Evolutionary conservation across 345 rosid genomes (phyloP).

Genomic region (Arabidopsis thaliana): DNA sequence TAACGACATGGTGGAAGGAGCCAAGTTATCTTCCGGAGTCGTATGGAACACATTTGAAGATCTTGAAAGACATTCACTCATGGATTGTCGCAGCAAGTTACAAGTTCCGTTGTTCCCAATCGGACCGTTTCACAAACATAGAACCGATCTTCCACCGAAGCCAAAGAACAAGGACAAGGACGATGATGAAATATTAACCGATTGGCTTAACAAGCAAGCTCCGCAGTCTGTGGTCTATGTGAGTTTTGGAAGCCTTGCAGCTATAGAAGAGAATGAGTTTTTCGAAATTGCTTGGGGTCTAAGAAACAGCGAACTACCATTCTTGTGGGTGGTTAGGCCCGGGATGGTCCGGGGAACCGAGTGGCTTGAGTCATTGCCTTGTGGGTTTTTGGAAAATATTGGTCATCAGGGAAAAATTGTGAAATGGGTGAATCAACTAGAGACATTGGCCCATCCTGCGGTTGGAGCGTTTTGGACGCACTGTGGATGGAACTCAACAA

Average conservation of each 20-base stretch:
- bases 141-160: constrained; percentile 27
- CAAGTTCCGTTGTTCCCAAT: constrained; percentile 47
- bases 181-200: constrained; percentile 34
- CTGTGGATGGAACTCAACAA: constrained; percentile 72
- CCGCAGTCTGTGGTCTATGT: constrained; percentile 56
- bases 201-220: constrained; percentile 64
- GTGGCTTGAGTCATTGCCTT: constrained; percentile 52
- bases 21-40: constrained; percentile 50
- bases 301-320: constrained; percentile 53
- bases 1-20: constrained; percentile 19
- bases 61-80: constrained; percentile 48
- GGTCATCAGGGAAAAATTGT: constrained; percentile 56
- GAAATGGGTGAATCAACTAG: constrained; percentile 73
- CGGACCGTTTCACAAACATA: constrained; percentile 56
- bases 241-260: constrained; percentile 68
- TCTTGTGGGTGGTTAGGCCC: constrained; percentile 72
- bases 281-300: constrained; percentile 64
- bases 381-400: constrained; percentile 51
- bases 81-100: constrained; percentile 24
- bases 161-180: constrained; percentile 44
- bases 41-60: constrained; percentile 56
- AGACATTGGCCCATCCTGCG: constrained; percentile 61
- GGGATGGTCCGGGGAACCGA: constrained; percentile 45
- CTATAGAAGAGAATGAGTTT: constrained; percentile 46
- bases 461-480: constrained; percentile 72